Evolutionary conservation across 495 filamentous ascomycete genomes (phyloP), one percentile per base, ranked within the genome.

Genomic region (Acidiella bohemica): DNA sequence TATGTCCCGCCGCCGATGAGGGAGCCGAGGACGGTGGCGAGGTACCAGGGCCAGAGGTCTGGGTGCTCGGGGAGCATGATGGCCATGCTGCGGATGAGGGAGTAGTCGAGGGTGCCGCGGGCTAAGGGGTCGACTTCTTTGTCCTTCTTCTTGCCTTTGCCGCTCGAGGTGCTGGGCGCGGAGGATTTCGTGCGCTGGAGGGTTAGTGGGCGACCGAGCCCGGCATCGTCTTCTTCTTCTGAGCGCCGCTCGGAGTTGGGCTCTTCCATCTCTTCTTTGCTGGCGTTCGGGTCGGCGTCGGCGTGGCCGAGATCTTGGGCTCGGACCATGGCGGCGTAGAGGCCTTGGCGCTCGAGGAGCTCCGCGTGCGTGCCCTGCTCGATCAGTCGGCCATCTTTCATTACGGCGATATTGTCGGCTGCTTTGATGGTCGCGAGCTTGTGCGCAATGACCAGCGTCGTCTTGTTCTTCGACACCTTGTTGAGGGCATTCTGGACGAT

Each of bases 391-490:
- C 56, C 56, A 13, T 51, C 39, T 10, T 30, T 23, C 38, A 57
- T 44, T 10, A 59, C 56, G 12, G 46, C 42, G 27, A 59, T 59
- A 13, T 48, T 51, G 46, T 59, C 56, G 7, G 56, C 56, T 17
- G 30, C 28, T 33, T 26, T 47, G 26, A 57, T 44, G 10, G 56
- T 59, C 18, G 56, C 35, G 18, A 59, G 49, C 31, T 46, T 44
- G 37, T 59, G 56, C 10, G 56, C 56, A 39, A 59, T 55, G 33
- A 55, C 34, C 1, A 59, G 36, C 5, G 51, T 57, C 17, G 56
- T 59, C 21, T 40, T 37, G 33, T 47, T 47, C 10, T 10, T 25
- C 30, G 44, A 41, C 7, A 52, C 47, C 8, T 25, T 30, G 18
- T 54, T 21, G 7, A 59, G 48, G 16, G 56, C 56, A 25, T 41